Base-by-base conservation (phyloP, 805 yeast genomes). In the Yarrowia bubula region DNA sequence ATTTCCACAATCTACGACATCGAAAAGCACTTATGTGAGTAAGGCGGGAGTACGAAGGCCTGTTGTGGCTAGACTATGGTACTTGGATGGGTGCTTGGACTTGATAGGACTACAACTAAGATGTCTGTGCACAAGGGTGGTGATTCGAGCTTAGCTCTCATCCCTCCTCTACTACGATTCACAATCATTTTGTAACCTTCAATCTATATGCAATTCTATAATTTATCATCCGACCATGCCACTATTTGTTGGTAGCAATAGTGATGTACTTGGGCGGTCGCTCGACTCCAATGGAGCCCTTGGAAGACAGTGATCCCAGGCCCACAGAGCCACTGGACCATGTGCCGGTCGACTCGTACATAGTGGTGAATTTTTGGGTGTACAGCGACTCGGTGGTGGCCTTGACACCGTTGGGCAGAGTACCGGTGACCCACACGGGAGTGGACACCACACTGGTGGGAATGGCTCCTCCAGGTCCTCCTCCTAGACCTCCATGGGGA, bases 301-400 rank as follows among this genome's bases (percentile, higher is more conserved):
- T 68, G 13, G 85, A 71, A 1, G 88, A 76, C 14, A 55, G 47
- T 6, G 61, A 41, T 0, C 97, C 98, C 60, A 93, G 72, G 0
- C 98, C 98, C 51, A 92, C 81, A 4, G 83, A 73, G 1, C 98
- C 99, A 0, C 85, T 68, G 14, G 83, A 74, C 1, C 86, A 86
- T 0, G 78, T 62, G 0, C 81, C 80, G 1, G 85, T 76, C 2
- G 83, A 58, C 43, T 70, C 37, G 68, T 71, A 80, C 60, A 75
- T 66, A 22, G 75, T 61, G 22, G 72, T 42, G 70, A 82, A 83
- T 10, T 69, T 31, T 70, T 84, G 87, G 8, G 78, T 66, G 71
- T 73, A 84, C n/a, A 75, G 69, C 0, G 80, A 71, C 66, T 75
- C 75, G 10, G 77, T 73, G n/a, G 82, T 80, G 7, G 70, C 67